Evolutionary conservation across 768 basidiomycete species (phyloP).

Genomic region (Mycena metata): DNA sequence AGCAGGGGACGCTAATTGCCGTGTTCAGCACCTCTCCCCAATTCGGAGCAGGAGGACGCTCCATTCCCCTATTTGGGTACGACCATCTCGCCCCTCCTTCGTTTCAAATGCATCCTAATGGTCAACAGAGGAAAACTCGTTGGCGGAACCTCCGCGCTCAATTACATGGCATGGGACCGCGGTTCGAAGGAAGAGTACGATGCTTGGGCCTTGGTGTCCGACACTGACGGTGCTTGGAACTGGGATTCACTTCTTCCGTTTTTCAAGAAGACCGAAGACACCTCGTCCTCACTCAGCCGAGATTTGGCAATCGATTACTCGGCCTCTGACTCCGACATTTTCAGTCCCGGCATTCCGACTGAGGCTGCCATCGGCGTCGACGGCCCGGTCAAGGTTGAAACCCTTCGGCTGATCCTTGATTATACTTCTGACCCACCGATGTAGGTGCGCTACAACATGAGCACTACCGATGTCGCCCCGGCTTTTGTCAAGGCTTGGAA

Average conservation of each 20-base stretch:
- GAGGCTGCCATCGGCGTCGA: not conserved
- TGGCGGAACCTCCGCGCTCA: constrained; percentile 41
- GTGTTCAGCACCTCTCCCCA: constrained; percentile 21
- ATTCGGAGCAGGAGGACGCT: constrained; percentile 15
- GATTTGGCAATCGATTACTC: constrained; percentile 16
- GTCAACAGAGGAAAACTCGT: constrained; percentile 40
- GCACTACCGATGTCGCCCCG: not conserved
- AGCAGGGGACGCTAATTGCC: not conserved
- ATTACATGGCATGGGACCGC: constrained; percentile 39
- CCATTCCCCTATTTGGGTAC: constrained; percentile 19
- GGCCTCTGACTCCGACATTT: not conserved
- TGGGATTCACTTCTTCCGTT: not conserved
- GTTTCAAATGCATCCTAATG: not conserved
- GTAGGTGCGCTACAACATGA: constrained; percentile 4
- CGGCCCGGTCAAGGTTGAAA: constrained; percentile 18
- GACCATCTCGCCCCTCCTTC: not conserved
- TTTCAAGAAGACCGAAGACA: not conserved
- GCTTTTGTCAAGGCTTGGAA: constrained; percentile 27
- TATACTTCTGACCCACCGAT: no score
- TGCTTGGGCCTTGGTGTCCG: constrained; percentile 17
- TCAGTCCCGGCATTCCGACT: not conserved
- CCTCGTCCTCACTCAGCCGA: not conserved
- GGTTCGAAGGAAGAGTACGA: constrained; percentile 42
- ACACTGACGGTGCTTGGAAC: not conserved
- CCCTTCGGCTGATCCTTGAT: no score